These are phyloP conservation scores for Arthroderma uncinatum DNA, from an alignment of 2,329 filamentous ascomycete species.

Conservation along the genomic window DNA sequence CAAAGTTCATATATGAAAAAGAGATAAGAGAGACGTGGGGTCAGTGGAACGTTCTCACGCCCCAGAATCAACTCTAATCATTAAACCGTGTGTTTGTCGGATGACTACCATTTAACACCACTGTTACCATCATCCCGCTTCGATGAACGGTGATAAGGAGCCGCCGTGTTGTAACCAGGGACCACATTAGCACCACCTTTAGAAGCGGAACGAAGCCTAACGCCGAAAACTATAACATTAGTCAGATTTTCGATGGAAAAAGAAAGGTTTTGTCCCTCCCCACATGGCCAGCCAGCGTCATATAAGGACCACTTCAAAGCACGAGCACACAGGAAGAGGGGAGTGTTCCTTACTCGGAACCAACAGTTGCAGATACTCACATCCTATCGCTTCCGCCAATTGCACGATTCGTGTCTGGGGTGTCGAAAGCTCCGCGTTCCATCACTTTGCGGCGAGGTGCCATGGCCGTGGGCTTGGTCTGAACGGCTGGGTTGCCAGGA, in stretches of 20 bases:
- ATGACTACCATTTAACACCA: slow-evolving; percentile 36
- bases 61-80: slow-evolving; percentile 1
- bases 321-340: slow-evolving; percentile 62
- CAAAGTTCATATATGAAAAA: slow-evolving; percentile 4
- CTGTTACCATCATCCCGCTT: slow-evolving; percentile 44
- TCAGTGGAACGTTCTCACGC: neutral
- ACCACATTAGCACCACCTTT: slow-evolving; percentile 50
- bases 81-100: neutral
- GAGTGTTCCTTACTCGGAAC: slow-evolving; percentile 78
- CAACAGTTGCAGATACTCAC: slow-evolving; percentile 69
- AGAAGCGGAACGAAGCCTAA: slow-evolving; percentile 75
- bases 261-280: slow-evolving; percentile 28
- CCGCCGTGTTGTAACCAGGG: slow-evolving; percentile 26
- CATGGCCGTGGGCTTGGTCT: slow-evolving; percentile 60
- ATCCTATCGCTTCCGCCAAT: slow-evolving; percentile 81
- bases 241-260: slow-evolving; percentile 61
- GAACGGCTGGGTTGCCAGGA: slow-evolving; percentile 39
- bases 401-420: slow-evolving; percentile 61
- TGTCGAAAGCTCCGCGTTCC: slow-evolving; percentile 51
- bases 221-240: slow-evolving; percentile 74
- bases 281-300: slow-evolving; percentile 48
- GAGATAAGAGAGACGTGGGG: neutral
- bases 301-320: slow-evolving; percentile 29
- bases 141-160: slow-evolving; percentile 39
- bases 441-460: slow-evolving; percentile 76